Base-by-base conservation (phyloP, 2,329 filamentous ascomycete species). In the Kalmusia sp. region DNA sequence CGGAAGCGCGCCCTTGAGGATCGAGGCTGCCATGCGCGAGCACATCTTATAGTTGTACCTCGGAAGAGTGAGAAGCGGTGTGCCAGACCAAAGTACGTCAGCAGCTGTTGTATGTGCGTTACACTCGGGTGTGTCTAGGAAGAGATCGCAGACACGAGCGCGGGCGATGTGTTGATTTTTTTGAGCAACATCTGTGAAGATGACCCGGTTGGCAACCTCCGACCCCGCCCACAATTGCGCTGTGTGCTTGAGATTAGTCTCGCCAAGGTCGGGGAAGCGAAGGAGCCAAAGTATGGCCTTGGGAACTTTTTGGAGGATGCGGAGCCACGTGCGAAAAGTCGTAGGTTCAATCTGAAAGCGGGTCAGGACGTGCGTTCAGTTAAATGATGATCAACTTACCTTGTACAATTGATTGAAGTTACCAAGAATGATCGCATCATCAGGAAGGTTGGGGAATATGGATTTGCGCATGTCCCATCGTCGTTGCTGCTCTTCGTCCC, bases 341-440 rank as follows among this genome's bases (percentile, higher is more conserved):
- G 92, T 96, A 1, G 95, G 95, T 64, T 99, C 95, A 75, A 99
- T 98, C 92, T 96, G 56, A 27, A 9, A 6, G 5, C 15, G 4
- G 37, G 56, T 74, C 54, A 68, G 61, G 22, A n/a, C 3, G 24
- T 37, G 21, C 3, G 21, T 3, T 4, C 3, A 31, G n/a, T 14
- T n/a, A 12, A n/a, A 15, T 40, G 8, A 9, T 37, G 24, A 12
- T 12, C 39, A 45, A 60, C 80, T 60, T 80, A 95, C 93, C 87
- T 99, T 99, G 79, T 99, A 99, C 27, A 99, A 81, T 74, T 99
- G 95, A 70, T 99, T 99, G 77, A 99, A 99, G 75, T 99, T 99
- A 6, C 92, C 95, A 53, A 99, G 83, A 64, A 99, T 97, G 65
- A 99, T 87, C 17, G 87, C 84, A 70, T 96, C 88, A 65, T 98